Conservation (phyloP, 2,329 filamentous ascomycete species). For the Diaporthe aspalathi region DNA sequence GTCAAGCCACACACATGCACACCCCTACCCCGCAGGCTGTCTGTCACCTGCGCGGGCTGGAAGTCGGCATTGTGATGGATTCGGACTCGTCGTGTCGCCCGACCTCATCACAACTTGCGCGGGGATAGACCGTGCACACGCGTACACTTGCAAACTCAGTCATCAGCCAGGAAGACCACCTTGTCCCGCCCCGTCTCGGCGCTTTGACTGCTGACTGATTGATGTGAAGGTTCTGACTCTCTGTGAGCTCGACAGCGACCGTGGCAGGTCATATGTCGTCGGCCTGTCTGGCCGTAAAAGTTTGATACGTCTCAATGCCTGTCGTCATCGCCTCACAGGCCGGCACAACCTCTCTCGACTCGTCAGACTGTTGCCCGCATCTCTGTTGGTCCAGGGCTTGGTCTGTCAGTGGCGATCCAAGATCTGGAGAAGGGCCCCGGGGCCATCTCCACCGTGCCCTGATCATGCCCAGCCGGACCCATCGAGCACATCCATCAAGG, state of each 20-base stretch:
- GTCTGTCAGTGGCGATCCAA: constrained; percentile 24
- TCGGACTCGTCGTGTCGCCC: constrained; percentile 2
- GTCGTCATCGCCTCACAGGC: background rate
- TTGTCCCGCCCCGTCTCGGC: constrained; percentile 7
- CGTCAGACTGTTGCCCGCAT: background rate
- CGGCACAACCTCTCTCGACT: background rate
- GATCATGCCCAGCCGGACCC: constrained; percentile 15
- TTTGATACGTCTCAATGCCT: background rate
- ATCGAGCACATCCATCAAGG: background rate
- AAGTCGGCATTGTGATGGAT: constrained; percentile 12
- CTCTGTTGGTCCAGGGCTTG: background rate
- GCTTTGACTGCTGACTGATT: constrained; percentile 15
- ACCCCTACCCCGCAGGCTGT: background rate
- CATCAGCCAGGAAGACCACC: background rate
- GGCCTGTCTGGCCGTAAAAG: background rate
- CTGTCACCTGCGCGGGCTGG: constrained; percentile 2
- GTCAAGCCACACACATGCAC: constrained; percentile 6
- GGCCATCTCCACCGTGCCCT: constrained; percentile 24
- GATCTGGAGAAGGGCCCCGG: constrained; percentile 32
- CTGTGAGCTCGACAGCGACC: background rate
- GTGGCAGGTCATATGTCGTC: background rate
- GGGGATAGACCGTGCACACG: background rate
- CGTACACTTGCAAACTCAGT: background rate
- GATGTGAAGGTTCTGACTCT: background rate
- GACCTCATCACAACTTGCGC: background rate